These are phyloP conservation scores for Mortierella sp. DNA, from an alignment of 371 early-diverging fungal species.

Conservation along the genomic window DNA sequence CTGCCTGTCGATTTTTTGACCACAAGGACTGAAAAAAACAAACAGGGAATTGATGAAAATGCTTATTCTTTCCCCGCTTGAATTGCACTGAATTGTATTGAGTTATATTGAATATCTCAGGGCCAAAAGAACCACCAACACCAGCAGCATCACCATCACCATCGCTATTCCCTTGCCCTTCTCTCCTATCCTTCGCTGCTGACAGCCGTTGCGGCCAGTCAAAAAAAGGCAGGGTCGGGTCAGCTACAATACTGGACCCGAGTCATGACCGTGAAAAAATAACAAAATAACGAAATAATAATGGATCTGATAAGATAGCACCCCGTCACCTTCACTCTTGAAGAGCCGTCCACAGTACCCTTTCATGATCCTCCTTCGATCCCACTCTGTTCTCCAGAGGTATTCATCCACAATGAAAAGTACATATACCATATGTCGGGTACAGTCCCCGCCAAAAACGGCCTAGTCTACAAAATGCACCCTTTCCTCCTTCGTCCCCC, in stretches of 20 bases:
- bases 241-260: background rate
- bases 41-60: background rate
- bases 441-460: slow-evolving; percentile 4
- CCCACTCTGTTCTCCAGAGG: background rate
- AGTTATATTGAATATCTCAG: too few relatives aligned
- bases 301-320: slow-evolving; percentile 8
- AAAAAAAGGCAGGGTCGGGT: background rate
- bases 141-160: background rate
- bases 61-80: background rate
- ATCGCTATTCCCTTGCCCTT: background rate
- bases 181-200: background rate
- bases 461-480: background rate
- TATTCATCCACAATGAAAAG: background rate
- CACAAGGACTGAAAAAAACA: background rate
- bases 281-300: background rate
- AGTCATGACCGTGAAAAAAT: slow-evolving; percentile 11
- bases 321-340: background rate
- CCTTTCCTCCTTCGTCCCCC: background rate
- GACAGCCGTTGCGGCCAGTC: background rate
- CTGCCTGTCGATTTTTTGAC: background rate
- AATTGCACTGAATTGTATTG: background rate
- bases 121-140: background rate
- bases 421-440: background rate
- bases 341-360: background rate
- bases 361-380: background rate